Base-by-base conservation (phyloP, 2,329 filamentous ascomycete genomes). In the Cordyceps cateniannulata region DNA sequence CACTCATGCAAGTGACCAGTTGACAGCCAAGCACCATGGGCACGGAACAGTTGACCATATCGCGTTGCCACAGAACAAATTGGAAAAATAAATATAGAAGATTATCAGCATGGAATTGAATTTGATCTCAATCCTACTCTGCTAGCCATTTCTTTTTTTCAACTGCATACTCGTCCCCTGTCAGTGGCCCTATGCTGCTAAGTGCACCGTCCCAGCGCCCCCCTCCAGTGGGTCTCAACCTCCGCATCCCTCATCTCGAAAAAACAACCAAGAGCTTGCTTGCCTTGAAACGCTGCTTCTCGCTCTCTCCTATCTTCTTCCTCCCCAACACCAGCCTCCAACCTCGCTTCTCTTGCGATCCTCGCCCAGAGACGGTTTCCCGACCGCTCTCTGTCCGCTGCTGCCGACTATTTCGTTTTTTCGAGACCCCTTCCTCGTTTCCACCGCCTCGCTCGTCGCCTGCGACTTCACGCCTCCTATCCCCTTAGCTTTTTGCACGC, bases 171-270 rank as follows among this genome's bases (percentile, higher is more conserved):
- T 40, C 32, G 14, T 16, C 20, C 20, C 12, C 9, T 40, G 18
- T 4, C 3, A 20, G 7, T 50, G 27, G 32, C n/a, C 42, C 9
- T 6, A 4, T 53, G 32, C 50, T 40, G 32, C 9, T 7, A 42
- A 5, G 38, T n/a, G 38, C 32, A 29, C 45, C 32, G 18, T 48
- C 27, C 47, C n/a, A 59, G 32, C 24, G 38, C 57, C 24, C 51
- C 51, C 45, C 49, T 50, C 48, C 35, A 44, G 60, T 62, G 60
- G 60, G 60, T 62, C 60, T 59, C 20, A 50, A 35, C 60, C 60
- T 62, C 60, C 60, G 60, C 60, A 62, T 62, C 60, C 60, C 60
- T 62, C 60, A 62, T 61, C 49, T 58, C 50, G 49, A 59, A 62
- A 62, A 58, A 58, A 59, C 55, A 58, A 48, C 55, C 54, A 62